Base-by-base conservation (phyloP, 2,329 filamentous ascomycete genomes). In the Mycosphaerella arachidis region DNA sequence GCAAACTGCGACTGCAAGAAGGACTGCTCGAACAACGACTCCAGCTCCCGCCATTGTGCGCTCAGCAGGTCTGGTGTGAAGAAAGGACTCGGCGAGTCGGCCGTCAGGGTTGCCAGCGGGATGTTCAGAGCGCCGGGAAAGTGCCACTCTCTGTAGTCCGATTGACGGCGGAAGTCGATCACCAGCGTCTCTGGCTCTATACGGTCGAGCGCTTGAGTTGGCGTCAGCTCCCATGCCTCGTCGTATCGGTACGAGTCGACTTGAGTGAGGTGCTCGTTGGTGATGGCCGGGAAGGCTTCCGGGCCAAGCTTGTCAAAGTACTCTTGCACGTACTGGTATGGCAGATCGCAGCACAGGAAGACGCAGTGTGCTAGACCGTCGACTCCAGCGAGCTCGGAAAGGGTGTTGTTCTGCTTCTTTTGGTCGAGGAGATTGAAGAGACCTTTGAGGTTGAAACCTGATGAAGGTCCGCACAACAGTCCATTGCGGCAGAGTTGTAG, bases 311-410 rank as follows among this genome's bases (percentile, higher is more conserved):
- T 84, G 24, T 80, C 74, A 65, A 85, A 85, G 66, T 85, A 85
- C 63, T 82, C 81, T 20, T 77, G 73, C 53, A 85, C 78, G 61
- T 85, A 86, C 67, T 86, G 84, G 63, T 87, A 86, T 0, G 85
- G 85, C 29, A 87, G 63, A 58, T 87, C 85, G 59, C 84, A 86
- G 71, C 84, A 87, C 3, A 86, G 70, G 68, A 87, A 87, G 0
- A 84, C 83, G 50, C 81, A 84, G 61, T 81, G 76, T 1, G 82
- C 74, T 53, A 77, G 72, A 1, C 81, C 80, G 33, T 79, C 75
- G 0, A 73, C 68, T 0, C 77, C 78, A 0, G 76, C 74, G 1
- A 85, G 69, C 9, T 79, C 73, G 0, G 69, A 37, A 12, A 85
- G 70, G 0, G 73, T 78, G 0, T 77, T 79, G 0, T 74, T 75